Evolutionary conservation across 768 basidiomycete species (phyloP).

Genomic region (Daedaleopsis sinensis): DNA sequence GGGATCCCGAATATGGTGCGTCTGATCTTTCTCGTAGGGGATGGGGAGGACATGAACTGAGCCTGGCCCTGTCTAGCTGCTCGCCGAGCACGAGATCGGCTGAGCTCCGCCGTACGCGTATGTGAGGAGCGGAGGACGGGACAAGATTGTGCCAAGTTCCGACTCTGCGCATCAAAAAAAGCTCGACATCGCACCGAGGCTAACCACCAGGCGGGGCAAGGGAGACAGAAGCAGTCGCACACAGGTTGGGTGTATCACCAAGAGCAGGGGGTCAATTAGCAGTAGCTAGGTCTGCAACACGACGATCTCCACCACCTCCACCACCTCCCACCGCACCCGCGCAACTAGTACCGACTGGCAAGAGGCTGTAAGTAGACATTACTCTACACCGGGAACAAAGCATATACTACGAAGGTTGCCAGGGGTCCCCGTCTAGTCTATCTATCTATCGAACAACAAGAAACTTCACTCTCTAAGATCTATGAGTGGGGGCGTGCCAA

Average conservation of each 20-base stretch:
- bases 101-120: conserved; percentile 36
- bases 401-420: conserved; percentile 16
- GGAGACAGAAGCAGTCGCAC: neutral
- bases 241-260: neutral
- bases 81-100: conserved; percentile 91
- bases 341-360: neutral
- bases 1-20: conserved; percentile 99
- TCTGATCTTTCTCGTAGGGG: too few species aligned
- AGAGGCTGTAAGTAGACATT: conserved; percentile 10
- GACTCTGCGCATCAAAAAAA: too few species aligned
- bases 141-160: neutral
- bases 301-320: conserved; percentile 3
- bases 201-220: too few species aligned
- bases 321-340: neutral
- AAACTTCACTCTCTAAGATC: conserved; percentile 16
- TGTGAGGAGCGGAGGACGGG: neutral
- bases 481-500: conserved; percentile 3
- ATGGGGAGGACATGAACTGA: too few species aligned
- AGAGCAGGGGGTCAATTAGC: neutral
- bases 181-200: too few species aligned
- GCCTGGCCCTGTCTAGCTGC: conserved; percentile 50
- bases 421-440: conserved; percentile 14
- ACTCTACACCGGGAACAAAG: conserved; percentile 5
- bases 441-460: conserved; percentile 3
- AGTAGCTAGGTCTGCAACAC: conserved; percentile 1